Conservation (phyloP, 371 early-diverging fungal species). For the Mucor indicus region DNA sequence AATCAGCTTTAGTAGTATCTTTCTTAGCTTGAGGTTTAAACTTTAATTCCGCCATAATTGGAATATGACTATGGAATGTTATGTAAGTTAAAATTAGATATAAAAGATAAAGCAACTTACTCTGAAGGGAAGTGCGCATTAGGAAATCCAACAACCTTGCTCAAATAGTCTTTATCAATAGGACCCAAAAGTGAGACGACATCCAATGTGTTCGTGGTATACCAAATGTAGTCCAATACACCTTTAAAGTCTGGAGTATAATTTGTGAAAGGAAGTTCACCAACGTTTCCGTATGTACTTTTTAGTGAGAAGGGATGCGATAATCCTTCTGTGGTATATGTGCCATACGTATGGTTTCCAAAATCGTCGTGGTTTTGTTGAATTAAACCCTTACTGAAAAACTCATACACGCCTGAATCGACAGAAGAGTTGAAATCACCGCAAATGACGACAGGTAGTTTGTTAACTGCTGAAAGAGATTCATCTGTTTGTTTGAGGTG, state of each 20-base stretch:
- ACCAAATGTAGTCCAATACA: slow-evolving; percentile 98
- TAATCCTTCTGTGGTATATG: slow-evolving; percentile 83
- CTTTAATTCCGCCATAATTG: too few species aligned
- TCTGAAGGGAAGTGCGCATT: slow-evolving; percentile 93
- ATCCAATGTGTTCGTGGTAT: slow-evolving; percentile 71
- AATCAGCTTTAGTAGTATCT: too few species aligned
- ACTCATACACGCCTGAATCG: slow-evolving; percentile 91
- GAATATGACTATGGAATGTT: too few species aligned
- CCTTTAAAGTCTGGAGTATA: slow-evolving; percentile 91
- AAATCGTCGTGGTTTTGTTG: slow-evolving; percentile 85
- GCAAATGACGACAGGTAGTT: slow-evolving; percentile 72
- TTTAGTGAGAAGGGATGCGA: slow-evolving; percentile 77
- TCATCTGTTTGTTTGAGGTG: slow-evolving; percentile 24
- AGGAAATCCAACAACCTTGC: slow-evolving; percentile 91
- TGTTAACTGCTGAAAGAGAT: slow-evolving; percentile 24
- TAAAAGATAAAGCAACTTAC: slow-evolving; percentile 38
- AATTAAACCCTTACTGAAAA: slow-evolving; percentile 68
- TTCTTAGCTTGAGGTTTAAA: too few species aligned
- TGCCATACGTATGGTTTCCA: slow-evolving; percentile 76
- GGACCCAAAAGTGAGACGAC: slow-evolving; percentile 84
- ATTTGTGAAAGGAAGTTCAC: slow-evolving; percentile 92
- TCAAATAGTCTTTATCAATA: slow-evolving; percentile 80
- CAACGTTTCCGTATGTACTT: slow-evolving; percentile 76
- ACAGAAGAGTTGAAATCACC: slow-evolving; percentile 98
- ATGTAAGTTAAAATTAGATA: too few species aligned